Conservation (phyloP, 495 filamentous ascomycete species). For the Aspergillus baeticus region DNA sequence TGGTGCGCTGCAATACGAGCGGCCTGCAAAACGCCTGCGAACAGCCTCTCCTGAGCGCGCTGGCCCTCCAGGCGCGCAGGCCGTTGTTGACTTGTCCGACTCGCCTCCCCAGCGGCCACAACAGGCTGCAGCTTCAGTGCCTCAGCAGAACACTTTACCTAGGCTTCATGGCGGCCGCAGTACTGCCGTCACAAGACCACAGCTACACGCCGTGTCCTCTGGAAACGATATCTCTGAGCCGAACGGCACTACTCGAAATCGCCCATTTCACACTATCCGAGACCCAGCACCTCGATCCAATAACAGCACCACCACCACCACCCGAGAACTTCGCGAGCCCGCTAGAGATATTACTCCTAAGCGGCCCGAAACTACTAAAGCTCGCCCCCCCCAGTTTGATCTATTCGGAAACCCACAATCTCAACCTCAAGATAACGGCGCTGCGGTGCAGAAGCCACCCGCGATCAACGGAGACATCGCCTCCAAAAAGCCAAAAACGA, state of each 20-base stretch:
- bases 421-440: no score
- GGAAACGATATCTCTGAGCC: neutral
- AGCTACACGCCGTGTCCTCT: neutral
- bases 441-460: no score
- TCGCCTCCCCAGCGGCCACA: neutral
- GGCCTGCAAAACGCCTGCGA: slow-evolving; percentile 50
- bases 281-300: no score
- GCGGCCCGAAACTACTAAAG: no score
- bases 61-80: slow-evolving; percentile 1
- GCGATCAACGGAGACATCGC: no score
- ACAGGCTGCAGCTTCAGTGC: neutral
- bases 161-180: neutral
- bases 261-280: no score
- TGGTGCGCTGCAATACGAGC: slow-evolving; percentile 26
- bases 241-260: no score
- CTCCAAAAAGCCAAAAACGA: neutral
- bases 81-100: slow-evolving; percentile 6
- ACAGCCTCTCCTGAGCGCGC: slow-evolving; percentile 14
- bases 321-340: no score
- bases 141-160: neutral
- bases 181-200: neutral
- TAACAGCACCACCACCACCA: no score
- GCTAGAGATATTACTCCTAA: no score
- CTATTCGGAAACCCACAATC: no score
- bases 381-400: no score